Conservation (phyloP, 371 early-diverging fungal genomes). For the Basidiobolus meristosporus region DNA sequence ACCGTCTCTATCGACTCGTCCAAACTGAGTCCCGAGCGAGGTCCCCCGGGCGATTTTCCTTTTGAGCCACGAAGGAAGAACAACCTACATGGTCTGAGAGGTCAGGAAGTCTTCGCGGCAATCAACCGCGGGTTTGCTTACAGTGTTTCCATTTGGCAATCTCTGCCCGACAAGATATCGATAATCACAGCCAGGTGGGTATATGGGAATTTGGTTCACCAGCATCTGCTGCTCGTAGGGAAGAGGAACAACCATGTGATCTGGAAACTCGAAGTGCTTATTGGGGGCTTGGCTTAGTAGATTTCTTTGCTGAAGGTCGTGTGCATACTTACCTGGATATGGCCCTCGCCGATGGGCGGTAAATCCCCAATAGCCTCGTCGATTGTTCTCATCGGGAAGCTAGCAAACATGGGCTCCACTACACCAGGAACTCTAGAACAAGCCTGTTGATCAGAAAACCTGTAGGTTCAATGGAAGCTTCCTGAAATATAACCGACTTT, state of each 20-base stretch:
- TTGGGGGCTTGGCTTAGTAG: too few species aligned
- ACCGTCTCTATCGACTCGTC: slow-evolving; percentile 1
- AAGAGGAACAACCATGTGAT: neutral
- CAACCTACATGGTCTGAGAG: neutral
- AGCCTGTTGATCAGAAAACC: too few species aligned
- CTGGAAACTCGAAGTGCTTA: neutral
- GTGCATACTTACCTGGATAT: slow-evolving; percentile 1
- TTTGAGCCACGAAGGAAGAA: neutral
- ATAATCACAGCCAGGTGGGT: neutral
- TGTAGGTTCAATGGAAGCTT: neutral
- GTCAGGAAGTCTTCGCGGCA: neutral
- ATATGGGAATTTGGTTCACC: neutral
- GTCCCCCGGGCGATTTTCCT: neutral
- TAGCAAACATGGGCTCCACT: too few species aligned
- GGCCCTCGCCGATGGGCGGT: slow-evolving; percentile 3
- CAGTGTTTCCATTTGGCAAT: too few species aligned
- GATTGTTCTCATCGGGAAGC: neutral
- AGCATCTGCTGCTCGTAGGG: neutral
- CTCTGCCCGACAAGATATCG: neutral
- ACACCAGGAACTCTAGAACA: too few species aligned
- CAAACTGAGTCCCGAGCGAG: neutral
- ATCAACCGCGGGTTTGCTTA: neutral
- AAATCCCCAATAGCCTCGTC: slow-evolving; percentile 4
- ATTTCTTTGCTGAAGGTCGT: slow-evolving; percentile 2
- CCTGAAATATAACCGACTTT: neutral